Percentiles rank a stretch among this genome's conserved stretches.
These are phyloP conservation scores for Tubosaeta sp. DNA, from an alignment of 768 basidiomycete genomes.

Conservation along the genomic window DNA sequence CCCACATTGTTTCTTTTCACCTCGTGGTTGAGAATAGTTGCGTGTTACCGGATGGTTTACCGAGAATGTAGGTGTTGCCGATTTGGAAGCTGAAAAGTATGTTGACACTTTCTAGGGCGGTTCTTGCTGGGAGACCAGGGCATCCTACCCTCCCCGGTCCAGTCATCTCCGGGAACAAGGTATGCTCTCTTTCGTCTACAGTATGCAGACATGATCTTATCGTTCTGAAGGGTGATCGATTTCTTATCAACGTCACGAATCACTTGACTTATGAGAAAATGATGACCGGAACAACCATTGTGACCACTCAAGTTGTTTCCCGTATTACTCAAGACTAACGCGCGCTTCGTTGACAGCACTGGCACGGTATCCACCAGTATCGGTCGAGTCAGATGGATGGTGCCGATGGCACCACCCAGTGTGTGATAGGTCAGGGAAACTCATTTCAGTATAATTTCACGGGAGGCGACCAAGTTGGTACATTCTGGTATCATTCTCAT, in stretches of 20 bases:
- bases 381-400: slow-evolving; percentile 28
- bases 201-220: not conserved
- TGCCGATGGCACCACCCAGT: slow-evolving; percentile 36
- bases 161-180: slow-evolving; percentile 37
- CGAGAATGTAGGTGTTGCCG: slow-evolving; percentile 4
- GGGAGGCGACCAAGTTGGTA: slow-evolving; percentile 31
- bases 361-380: slow-evolving; percentile 27
- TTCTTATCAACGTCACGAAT: slow-evolving; percentile 14
- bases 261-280: slow-evolving; percentile 15
- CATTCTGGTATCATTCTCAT: slow-evolving; percentile 35
- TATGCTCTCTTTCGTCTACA: not conserved
- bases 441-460: slow-evolving; percentile 37
- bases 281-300: slow-evolving; percentile 19
- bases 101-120: slow-evolving; percentile 21
- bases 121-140: slow-evolving; percentile 18
- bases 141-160: slow-evolving; percentile 32
- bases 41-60: slow-evolving; percentile 10
- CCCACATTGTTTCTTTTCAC: not conserved
- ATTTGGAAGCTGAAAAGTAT: too few relatives aligned
- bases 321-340: not conserved
- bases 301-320: slow-evolving; percentile 5
- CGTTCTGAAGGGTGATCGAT: slow-evolving; percentile 13
- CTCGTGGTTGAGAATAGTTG: slow-evolving; percentile 6
- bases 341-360: slow-evolving; percentile 17
- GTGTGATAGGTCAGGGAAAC: slow-evolving; percentile 33